Evolutionary conservation across 495 filamentous ascomycete genomes (phyloP), one percentile per base, ranked within the genome.

Genomic region (Penicillium manginii): DNA sequence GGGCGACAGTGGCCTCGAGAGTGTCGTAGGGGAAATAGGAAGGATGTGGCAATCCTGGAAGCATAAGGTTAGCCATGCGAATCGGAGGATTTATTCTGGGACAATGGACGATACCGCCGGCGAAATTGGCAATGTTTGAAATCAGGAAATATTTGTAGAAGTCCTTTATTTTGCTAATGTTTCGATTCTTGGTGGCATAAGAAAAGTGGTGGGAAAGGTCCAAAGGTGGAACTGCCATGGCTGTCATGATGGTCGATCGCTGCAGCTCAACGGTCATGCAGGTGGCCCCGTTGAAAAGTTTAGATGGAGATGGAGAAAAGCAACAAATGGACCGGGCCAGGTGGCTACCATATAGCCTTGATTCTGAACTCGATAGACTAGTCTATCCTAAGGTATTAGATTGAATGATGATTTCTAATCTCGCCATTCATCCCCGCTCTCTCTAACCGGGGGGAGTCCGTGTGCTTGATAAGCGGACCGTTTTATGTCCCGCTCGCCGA

Each of bases 21-120:
- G 91, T 96, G 56, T 97, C 92, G 70, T 89, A 97, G 15, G 93
- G 93, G 67, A 97, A 97, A 73, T 91, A 91, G 32, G 82, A 82
- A 14, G 84, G 73, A 70, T 92, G 88, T 19, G 93, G 93, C 14
- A 96, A 82, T 50, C 90, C 90, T 92, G 64, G 51, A 7, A 60
- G 22, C 33, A 58, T 56, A 14, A 46, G 42, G 3, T 47, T 17
- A n/a, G 40, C n/a, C 4, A 11, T 0, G 15, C 12, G 26, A 47
- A 32, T 43, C 21, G 54, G 5, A 18, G 46, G 26, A 17, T 29
- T 42, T 54, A 23, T 47, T 29, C 5, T 31, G 21, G n/a, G 12
- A 23, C 17, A 8, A n/a, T 2, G 12, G 15, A 32, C 52, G 83
- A 29, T 73, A 93, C 93, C 92, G 61, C 92, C 93, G 33, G 93